Percentiles rank a stretch among this genome's conserved stretches.
Conservation (phyloP, 352 stramenopile species). For the Globisporangium sylvaticum region DNA sequence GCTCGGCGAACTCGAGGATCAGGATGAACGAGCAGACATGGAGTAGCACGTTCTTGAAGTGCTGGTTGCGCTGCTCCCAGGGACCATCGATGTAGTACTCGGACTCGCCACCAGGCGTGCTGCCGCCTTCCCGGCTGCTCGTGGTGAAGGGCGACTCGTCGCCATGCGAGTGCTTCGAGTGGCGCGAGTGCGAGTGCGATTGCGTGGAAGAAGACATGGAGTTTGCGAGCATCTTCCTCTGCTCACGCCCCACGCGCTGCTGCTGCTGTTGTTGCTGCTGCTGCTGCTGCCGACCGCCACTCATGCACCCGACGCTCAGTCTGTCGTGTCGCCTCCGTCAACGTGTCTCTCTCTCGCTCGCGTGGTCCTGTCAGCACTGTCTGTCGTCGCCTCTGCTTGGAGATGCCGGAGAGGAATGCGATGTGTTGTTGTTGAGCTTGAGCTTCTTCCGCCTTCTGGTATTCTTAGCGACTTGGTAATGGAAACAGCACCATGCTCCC, state of each 20-base stretch:
- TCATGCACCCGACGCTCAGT: neutral
- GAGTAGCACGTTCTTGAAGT: conserved; percentile 81
- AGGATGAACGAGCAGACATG: conserved; percentile 86
- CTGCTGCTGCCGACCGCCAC: neutral
- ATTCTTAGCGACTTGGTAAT: neutral
- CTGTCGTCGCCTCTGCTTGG: conserved; percentile 1
- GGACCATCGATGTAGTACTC: conserved; percentile 73
- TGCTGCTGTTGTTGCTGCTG: neutral
- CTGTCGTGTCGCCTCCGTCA: neutral
- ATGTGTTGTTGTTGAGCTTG: neutral
- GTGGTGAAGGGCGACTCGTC: conserved; percentile 34
- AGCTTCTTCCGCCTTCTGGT: neutral
- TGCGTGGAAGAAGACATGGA: conserved; percentile 26
- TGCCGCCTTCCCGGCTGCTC: conserved; percentile 31
- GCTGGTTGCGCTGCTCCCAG: conserved; percentile 71
- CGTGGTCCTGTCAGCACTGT: neutral
- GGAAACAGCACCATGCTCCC: neutral
- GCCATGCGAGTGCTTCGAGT: conserved; percentile 40
- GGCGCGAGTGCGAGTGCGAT: conserved; percentile 40
- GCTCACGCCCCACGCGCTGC: neutral
- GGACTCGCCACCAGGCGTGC: conserved; percentile 39
- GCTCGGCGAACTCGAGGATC: conserved; percentile 82
- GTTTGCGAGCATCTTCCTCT: conserved; percentile 8
- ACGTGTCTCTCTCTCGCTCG: neutral
- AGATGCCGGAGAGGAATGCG: neutral